Base-by-base conservation (phyloP, 208 protist genomes). In the Acanthamoeba royreba region DNA sequence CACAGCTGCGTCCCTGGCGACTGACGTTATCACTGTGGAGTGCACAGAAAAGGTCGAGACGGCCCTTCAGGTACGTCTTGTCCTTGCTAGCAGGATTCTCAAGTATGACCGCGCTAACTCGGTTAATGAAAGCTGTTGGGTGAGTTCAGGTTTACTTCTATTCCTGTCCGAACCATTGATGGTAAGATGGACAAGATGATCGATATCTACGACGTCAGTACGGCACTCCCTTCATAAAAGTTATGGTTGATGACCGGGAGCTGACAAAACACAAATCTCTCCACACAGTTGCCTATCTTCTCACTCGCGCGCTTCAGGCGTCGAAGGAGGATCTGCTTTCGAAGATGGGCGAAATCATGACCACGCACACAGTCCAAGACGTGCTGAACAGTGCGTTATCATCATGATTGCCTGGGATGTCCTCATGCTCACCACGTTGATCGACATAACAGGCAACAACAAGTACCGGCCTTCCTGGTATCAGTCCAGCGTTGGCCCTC, bases 141-240 rank as follows among this genome's bases (percentile, higher is more conserved):
- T 38, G 66, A 77, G 35, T 77, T 77, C 35, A 31, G 66, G 35
- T 77, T 77, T 38, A 77, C 66, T 15, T 77, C 66, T 7, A 4
- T 77, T n/a, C 66, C 66, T 4, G 66, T 77, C 35, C 31, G 66
- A 3, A 77, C 66, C 66, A 77, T 11, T 38, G 66, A 77, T 38
- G 66, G 66, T 17, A 7, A 38, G 2, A 19, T 77, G 66, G 66
- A 77, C 5, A 77, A 77, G 33, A 45, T 77, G 66, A 77, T 77
- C 66, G 66, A 77, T 38, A 77, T 77, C 35, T 77, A 77, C 35
- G 66, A 77, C 66, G 66, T 77, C 66, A 77, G 66, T 77, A 77
- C 66, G 66, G 38, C 13, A 33, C 58, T 7, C 58, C 11, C 55
- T n/a, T n/a, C n/a, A n/a, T n/a, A n/a, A n/a, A n/a, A n/a, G n/a